These are phyloP conservation scores for Mucor velutinosus DNA, from an alignment of 371 early-diverging fungal genomes.

Conservation along the genomic window DNA sequence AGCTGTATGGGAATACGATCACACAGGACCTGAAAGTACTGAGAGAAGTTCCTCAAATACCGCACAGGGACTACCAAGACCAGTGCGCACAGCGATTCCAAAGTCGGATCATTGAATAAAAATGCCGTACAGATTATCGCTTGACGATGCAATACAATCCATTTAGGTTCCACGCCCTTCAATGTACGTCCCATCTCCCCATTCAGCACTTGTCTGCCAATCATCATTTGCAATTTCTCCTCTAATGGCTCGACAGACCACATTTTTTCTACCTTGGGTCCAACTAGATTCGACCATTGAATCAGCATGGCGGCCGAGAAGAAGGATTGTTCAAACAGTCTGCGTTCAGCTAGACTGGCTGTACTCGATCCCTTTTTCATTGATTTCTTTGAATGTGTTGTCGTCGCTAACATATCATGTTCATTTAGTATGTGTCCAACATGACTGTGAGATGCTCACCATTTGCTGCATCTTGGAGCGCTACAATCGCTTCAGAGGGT, in stretches of 20 bases:
- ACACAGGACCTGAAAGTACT: slow-evolving; percentile 52
- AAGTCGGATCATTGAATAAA: slow-evolving; percentile 36
- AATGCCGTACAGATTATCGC: slow-evolving; percentile 48
- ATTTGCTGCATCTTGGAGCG: slow-evolving; percentile 49
- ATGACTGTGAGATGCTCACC: slow-evolving; percentile 22
- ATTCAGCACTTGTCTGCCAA: slow-evolving; percentile 62
- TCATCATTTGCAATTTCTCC: slow-evolving; percentile 34
- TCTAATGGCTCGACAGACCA: slow-evolving; percentile 38
- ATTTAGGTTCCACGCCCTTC: slow-evolving; percentile 52
- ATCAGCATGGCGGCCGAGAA: slow-evolving; percentile 59
- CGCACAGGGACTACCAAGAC: slow-evolving; percentile 58
- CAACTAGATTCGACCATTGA: slow-evolving; percentile 66
- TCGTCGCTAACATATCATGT: neutral
- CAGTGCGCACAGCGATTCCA: slow-evolving; percentile 39
- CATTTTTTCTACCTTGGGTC: slow-evolving; percentile 62
- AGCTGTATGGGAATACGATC: slow-evolving; percentile 56
- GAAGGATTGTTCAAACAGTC: slow-evolving; percentile 58
- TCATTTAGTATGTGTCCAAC: neutral
- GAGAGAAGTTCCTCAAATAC: slow-evolving; percentile 57
- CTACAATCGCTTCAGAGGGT: slow-evolving; percentile 50
- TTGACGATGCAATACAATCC: slow-evolving; percentile 55
- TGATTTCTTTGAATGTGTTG: neutral
- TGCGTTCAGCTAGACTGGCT: neutral
- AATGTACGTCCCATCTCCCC: slow-evolving; percentile 57
- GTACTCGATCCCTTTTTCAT: neutral